phyloP scores from a whole-genome alignment of 306 rosid genomes.

The Acmispon strigosus region DNA sequence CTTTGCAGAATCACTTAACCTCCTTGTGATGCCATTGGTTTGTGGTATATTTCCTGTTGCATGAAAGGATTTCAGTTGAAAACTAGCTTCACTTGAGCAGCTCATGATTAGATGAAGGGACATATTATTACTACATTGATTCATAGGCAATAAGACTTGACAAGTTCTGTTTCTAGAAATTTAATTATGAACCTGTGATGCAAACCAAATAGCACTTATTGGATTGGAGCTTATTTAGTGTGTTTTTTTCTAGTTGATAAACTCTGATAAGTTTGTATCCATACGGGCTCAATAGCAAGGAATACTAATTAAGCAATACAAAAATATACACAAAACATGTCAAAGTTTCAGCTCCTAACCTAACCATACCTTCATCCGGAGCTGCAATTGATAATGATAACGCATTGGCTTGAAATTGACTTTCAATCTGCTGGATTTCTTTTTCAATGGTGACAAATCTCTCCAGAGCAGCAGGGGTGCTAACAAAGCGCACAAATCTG shows the following conservation, averaged over 20 bases:
- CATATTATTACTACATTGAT: no score
- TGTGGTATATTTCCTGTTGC: constrained; percentile 25
- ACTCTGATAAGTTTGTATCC: no score
- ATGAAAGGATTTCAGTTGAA: constrained; percentile 13
- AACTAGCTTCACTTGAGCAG: not conserved
- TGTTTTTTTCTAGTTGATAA: no score
- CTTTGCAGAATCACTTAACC: constrained; percentile 36
- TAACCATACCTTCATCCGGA: constrained; percentile 31
- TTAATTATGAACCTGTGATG: no score
- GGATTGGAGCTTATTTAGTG: no score
- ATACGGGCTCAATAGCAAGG: no score
- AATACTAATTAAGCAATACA: not conserved
- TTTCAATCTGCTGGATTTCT: constrained; percentile 57
- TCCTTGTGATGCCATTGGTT: constrained; percentile 29
- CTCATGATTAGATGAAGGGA: constrained; percentile 6
- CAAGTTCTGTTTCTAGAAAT: not conserved
- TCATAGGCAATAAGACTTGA: not conserved
- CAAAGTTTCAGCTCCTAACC: not conserved
- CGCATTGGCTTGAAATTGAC: constrained; percentile 40
- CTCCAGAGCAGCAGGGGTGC: constrained; percentile 69
- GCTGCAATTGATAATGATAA: constrained; percentile 21
- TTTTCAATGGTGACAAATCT: constrained; percentile 56
- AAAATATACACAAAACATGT: constrained; percentile 13
- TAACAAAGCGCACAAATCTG: constrained; percentile 69
- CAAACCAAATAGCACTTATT: no score